A percentile compares a stretch with the other conserved stretches of the same genome.
Conservation (phyloP, 2,329 filamentous ascomycete genomes). For the Beauveria varroae region DNA sequence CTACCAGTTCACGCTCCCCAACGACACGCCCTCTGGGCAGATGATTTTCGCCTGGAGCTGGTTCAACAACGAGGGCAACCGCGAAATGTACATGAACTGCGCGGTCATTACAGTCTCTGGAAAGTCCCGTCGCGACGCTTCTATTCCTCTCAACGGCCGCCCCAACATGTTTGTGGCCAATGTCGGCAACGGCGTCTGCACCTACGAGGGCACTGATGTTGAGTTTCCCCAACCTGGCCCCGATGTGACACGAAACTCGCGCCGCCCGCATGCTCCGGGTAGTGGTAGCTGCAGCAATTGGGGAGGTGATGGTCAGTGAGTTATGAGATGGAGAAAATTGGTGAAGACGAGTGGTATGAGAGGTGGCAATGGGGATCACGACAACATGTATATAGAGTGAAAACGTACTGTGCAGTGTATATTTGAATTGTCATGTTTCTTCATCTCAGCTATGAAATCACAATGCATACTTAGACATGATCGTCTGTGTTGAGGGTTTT, state of each 20-base stretch:
- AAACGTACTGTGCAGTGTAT: neutral
- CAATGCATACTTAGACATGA: too few relatives aligned
- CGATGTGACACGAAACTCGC: slow-evolving; percentile 31
- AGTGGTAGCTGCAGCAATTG: slow-evolving; percentile 2
- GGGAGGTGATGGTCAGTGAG: slow-evolving; percentile 2
- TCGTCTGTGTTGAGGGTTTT: neutral
- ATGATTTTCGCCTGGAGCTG: slow-evolving; percentile 56
- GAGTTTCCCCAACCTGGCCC: slow-evolving; percentile 56
- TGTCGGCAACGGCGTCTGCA: slow-evolving; percentile 47
- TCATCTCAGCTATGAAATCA: neutral
- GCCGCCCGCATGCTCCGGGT: slow-evolving; percentile 4
- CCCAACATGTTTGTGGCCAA: slow-evolving; percentile 63
- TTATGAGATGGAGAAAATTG: too few relatives aligned
- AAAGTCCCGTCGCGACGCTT: slow-evolving; percentile 13
- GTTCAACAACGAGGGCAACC: slow-evolving; percentile 56
- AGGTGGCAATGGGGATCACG: neutral
- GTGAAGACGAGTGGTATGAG: too few relatives aligned
- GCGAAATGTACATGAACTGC: slow-evolving; percentile 67
- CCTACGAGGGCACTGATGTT: slow-evolving; percentile 47
- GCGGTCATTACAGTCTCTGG: slow-evolving; percentile 46
- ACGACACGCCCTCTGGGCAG: slow-evolving; percentile 38
- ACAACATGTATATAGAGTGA: neutral
- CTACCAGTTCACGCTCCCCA: slow-evolving; percentile 50
- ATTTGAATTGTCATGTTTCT: neutral
- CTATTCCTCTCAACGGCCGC: slow-evolving; percentile 38